A percentile compares a stretch with the other conserved stretches of the same genome.
phyloP scores from a whole-genome alignment of 2,329 filamentous ascomycete species.

The Fusarium metavorans region DNA sequence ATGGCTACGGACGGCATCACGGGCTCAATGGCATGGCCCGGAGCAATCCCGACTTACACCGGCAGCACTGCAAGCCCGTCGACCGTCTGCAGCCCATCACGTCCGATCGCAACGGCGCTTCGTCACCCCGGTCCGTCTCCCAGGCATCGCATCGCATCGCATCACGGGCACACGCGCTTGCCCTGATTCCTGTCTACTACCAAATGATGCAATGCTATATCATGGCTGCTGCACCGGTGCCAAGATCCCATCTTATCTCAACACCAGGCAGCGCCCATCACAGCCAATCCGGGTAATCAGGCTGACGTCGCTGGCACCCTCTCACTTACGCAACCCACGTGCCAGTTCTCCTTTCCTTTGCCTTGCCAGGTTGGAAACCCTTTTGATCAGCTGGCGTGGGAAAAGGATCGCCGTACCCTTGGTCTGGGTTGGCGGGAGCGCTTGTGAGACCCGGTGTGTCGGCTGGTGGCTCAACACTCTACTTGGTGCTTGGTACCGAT shows the following conservation, averaged over 20 bases:
- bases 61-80: background rate
- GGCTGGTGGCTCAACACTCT: background rate
- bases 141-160: slow-evolving; percentile 1
- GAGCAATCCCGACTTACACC: slow-evolving; percentile 18
- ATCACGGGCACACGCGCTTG: background rate
- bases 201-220: slow-evolving; percentile 29
- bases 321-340: slow-evolving; percentile 34
- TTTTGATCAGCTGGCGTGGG: slow-evolving; percentile 23
- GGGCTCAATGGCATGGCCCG: slow-evolving; percentile 8
- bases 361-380: slow-evolving; percentile 12
- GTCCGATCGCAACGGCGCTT: slow-evolving; percentile 19
- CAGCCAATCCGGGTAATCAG: slow-evolving; percentile 13
- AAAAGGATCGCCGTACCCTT: slow-evolving; percentile 20
- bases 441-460: slow-evolving; percentile 27
- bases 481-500: slow-evolving; percentile 22
- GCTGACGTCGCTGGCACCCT: slow-evolving; percentile 31
- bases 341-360: slow-evolving; percentile 6
- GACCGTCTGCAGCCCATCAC: slow-evolving; percentile 16
- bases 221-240: background rate
- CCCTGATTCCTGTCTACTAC: background rate
- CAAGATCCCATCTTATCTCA: slow-evolving; percentile 12
- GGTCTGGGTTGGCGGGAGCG: slow-evolving; percentile 19
- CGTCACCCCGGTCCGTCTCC: slow-evolving; percentile 8
- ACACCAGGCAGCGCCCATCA: slow-evolving; percentile 23
- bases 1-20: slow-evolving; percentile 20